Conservation (phyloP, 2,329 filamentous ascomycete genomes). For the Juglanconis sp. region DNA sequence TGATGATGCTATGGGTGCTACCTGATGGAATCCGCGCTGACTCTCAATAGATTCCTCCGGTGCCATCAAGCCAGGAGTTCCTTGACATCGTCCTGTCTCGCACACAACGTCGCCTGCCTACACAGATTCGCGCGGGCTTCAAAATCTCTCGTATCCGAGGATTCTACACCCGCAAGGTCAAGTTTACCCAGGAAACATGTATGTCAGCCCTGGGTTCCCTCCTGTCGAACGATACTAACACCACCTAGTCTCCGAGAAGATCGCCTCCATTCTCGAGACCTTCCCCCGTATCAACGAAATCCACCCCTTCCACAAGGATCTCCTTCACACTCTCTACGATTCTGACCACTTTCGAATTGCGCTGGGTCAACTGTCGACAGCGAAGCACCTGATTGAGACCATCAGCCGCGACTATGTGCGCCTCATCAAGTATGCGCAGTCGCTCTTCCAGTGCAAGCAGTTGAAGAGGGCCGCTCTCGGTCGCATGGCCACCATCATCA, state of each 20-base stretch:
- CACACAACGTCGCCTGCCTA: slow-evolving; percentile 88
- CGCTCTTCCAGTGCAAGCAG: slow-evolving; percentile 97
- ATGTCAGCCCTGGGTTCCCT: not conserved
- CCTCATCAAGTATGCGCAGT: slow-evolving; percentile 86
- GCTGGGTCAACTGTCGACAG: slow-evolving; percentile 90
- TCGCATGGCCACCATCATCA: slow-evolving; percentile 97
- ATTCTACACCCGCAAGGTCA: slow-evolving; percentile 97
- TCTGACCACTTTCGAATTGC: slow-evolving; percentile 97
- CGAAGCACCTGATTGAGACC: slow-evolving; percentile 94
- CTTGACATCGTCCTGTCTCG: slow-evolving; percentile 94
- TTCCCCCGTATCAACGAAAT: slow-evolving; percentile 84
- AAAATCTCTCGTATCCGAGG: slow-evolving; percentile 88
- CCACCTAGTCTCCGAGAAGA: slow-evolving; percentile 71
- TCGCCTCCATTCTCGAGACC: slow-evolving; percentile 83
- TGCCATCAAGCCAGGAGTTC: slow-evolving; percentile 92
- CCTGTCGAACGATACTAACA: not conserved
- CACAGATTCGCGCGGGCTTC: slow-evolving; percentile 90
- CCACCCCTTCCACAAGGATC: slow-evolving; percentile 51
- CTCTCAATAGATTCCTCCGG: slow-evolving; percentile 62
- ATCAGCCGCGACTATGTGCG: slow-evolving; percentile 95
- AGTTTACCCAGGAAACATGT: slow-evolving; percentile 92
- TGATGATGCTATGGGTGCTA: not conserved
- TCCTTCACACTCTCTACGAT: slow-evolving; percentile 98
- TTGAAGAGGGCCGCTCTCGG: slow-evolving; percentile 93
- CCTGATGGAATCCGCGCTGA: slow-evolving; percentile 50